Percentiles rank a stretch among this genome's conserved stretches.
Conservation (phyloP, 108 stramenopile genomes). For the Skeletonema menzelii region DNA sequence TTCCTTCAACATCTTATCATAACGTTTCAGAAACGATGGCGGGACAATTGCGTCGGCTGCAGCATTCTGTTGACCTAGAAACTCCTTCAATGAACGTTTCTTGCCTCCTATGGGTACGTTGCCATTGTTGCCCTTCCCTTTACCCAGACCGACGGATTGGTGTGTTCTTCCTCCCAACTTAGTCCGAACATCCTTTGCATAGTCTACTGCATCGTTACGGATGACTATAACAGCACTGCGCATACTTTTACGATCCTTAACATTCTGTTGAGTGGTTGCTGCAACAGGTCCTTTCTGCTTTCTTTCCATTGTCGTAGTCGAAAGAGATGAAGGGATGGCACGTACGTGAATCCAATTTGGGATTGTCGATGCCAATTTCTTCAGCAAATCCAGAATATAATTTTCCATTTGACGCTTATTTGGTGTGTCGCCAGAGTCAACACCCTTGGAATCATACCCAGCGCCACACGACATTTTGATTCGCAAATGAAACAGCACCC, state of each 20-base stretch:
- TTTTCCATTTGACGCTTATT: conserved; percentile 21
- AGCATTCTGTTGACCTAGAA: background rate
- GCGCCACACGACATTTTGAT: conserved; percentile 6
- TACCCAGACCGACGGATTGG: background rate
- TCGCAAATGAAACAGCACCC: conserved; percentile 19
- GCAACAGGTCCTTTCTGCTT: background rate
- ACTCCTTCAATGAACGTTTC: background rate
- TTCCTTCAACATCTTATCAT: conserved; percentile 11
- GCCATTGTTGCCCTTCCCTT: background rate
- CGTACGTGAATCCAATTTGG: conserved; percentile 14
- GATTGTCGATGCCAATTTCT: background rate
- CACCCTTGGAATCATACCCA: background rate
- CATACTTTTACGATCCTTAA: background rate
- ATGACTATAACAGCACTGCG: conserved; percentile 10
- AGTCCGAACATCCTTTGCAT: conserved; percentile 6
- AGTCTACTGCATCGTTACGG: conserved; percentile 21
- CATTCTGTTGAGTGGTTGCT: background rate
- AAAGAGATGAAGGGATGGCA: conserved; percentile 2
- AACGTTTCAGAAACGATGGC: conserved; percentile 10
- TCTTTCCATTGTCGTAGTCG: background rate
- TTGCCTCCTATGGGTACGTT: background rate
- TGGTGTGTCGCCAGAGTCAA: background rate
- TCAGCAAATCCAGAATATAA: background rate
- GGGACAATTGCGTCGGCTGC: conserved; percentile 6
- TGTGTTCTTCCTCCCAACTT: background rate